Base-by-base conservation (phyloP, 345 rosid species). In the Tarenaya hassleriana region DNA sequence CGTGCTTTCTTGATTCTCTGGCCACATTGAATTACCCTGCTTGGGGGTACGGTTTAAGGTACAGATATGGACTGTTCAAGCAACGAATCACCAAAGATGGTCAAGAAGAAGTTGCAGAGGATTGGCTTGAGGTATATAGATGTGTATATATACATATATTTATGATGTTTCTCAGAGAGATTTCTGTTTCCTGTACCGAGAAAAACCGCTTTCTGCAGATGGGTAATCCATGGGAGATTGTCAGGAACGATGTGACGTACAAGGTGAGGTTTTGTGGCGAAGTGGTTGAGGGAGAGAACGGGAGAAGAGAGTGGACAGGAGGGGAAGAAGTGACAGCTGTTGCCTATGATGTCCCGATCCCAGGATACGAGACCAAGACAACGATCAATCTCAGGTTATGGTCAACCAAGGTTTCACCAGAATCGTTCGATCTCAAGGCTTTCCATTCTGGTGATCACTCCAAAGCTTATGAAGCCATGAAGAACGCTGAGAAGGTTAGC, bases 221-320 rank as follows among this genome's bases (percentile, higher is more conserved):
- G 74, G 75, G 89, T 50, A 85, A 74, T 70, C 95, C 95, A n/a
- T 85, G 87, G 95, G 95, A 85, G 77, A 82, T 85, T 17, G 73
- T 74, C 44, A 82, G 95, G 66, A 70, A 82, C 49, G 89, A 85
- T 71, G 81, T 85, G 32, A 49, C 78, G 8, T 82, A 79, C 73
- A 87, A 86, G 34, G 46, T 85, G n/a, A 82, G 82, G 64, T 85
- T 85, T 57, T 85, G 76, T 5, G 89, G 89, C 48, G 79, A 82
- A 66, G 83, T 85, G 60, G 84, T 76, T 66, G 56, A 60, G 16
- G 83, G 75, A 58, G 67, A 83, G 46, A 83, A 82, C 74, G 89
- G 89, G 44, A 82, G 74, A 64, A 85, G 34, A 19, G 68, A 54
- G 51, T 85, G 95, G 95, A 82, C 69, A 60, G 95, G 89, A 52